Base-by-base conservation (phyloP, 495 filamentous ascomycete genomes). In the Venustampulla echinocandica region DNA sequence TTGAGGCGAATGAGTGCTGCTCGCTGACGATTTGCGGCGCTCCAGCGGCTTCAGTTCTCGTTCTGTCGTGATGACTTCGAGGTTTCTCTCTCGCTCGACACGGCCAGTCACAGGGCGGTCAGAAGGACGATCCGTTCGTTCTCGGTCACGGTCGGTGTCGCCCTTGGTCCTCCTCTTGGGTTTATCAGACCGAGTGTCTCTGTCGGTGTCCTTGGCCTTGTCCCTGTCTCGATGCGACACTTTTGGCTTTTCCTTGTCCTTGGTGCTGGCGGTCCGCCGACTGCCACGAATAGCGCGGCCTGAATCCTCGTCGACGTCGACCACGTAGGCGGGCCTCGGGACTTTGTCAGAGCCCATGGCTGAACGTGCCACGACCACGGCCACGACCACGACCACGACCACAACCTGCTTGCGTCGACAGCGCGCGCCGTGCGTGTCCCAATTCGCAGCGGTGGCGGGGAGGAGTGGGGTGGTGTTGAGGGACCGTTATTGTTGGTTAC, bases 241-340 rank as follows among this genome's bases (percentile, higher is more conserved):
- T 23, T 39, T 51, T 5, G 45, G 41, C 27, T 52, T 55, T 34
- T 52, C 30, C 39, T 37, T 49, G 21, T n/a, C 6, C n/a, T n/a
- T n/a, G 10, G 42, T 50, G 18, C 44, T 28, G 13, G 67, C 62
- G 59, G 64, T 62, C 32, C 56, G 65, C 49, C 55, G 47, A 23
- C 61, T 62, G 36, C 63, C 70, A 43, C 65, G 61, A 13, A 71
- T 61, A 21, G 57, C 25, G 21, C 61, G 61, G 32, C 66, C 71
- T 5, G 36, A 43, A 22, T 71, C 66, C 57, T 75, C 65, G 42
- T 70, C 74, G 10, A 57, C 65, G 47, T 77, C 74, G 34, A 73
- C 68, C 22, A 73, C 62, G 56, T 64, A 70, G 54, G 71, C 70
- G 4, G 48, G 38, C 18, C 38, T 34, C 0, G 47, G 36, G 34